phyloP scores from a whole-genome alignment of 805 yeast genomes.

The Starmerella bombicola region DNA sequence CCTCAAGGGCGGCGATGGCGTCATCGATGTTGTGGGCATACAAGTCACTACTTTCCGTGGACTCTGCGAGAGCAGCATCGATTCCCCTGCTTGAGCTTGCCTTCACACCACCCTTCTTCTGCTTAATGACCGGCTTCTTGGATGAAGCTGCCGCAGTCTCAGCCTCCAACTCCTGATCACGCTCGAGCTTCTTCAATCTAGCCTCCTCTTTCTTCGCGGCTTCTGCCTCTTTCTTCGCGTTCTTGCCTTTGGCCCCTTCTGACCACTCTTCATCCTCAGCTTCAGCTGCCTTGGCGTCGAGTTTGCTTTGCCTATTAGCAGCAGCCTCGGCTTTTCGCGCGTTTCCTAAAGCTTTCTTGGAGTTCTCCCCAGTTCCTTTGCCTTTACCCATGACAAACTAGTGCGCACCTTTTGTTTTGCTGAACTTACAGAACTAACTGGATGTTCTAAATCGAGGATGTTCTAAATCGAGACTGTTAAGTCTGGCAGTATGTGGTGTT shows the following conservation, averaged over 20 bases:
- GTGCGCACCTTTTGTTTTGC: too few relatives aligned
- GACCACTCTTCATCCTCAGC: conserved; percentile 57
- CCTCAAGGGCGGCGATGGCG: conserved; percentile 64
- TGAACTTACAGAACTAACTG: too few relatives aligned
- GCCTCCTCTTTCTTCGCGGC: conserved; percentile 62
- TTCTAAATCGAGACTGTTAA: too few relatives aligned
- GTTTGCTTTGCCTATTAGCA: conserved; percentile 42
- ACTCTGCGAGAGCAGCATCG: conserved; percentile 47
- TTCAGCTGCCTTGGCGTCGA: conserved; percentile 36
- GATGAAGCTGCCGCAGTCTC: conserved; percentile 55
- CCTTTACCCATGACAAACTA: conserved; percentile 22
- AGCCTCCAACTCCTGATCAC: conserved; percentile 51
- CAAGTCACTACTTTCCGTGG: conserved; percentile 36
- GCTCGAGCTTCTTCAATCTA: conserved; percentile 66
- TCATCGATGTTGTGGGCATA: conserved; percentile 65
- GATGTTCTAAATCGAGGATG: too few relatives aligned
- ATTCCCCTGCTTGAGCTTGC: conserved; percentile 38
- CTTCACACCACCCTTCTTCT: conserved; percentile 57
- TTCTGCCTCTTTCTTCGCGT: conserved; percentile 57
- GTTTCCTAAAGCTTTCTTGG: conserved; percentile 41
- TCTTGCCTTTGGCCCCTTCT: conserved; percentile 55
- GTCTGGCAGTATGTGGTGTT: too few relatives aligned
- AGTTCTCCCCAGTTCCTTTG: conserved; percentile 20
- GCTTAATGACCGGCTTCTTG: conserved; percentile 37
- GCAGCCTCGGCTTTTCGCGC: conserved; percentile 58